Base-by-base conservation (phyloP, 495 filamentous ascomycete genomes). In the Parathielavia hyrcaniae region DNA sequence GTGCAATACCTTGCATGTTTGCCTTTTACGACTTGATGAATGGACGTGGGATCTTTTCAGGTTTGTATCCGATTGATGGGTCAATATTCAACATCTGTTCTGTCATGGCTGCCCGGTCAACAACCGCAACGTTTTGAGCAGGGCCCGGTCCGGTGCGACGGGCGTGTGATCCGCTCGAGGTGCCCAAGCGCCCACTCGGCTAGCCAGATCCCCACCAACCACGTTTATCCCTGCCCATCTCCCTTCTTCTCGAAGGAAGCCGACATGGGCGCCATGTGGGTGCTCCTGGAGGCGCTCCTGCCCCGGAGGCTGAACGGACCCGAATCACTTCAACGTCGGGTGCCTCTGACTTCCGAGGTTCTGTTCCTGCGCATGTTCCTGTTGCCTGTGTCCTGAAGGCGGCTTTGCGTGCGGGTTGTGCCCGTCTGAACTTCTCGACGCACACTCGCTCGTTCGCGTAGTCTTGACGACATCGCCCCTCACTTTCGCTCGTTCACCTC, bases 401-500 rank as follows among this genome's bases (percentile, higher is more conserved):
- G 51, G 30, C 43, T 41, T 2, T 52, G 20, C 11, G 34, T 5
- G 4, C 2, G 8, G 35, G 4, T 22, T 23, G 16, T 51, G 17
- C 2, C 16, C 49, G 13, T 40, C 49, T 23, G 35, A 39, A 53
- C 50, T 30, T 30, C 19, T 19, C 16, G 4, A 19, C 30, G 20
- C 34, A 20, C 48, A 20, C 22, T 57, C 41, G 48, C 32, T 16
- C 19, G 40, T 19, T 26, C 41, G 61, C 53, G 39, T 41, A 46
- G 63, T 65, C 62, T 69, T 61, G 67, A 67, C 57, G 64, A 69
- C 61, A 57, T 56, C 54, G 41, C 35, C 36, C 40, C 11, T 50
- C 48, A 26, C 20, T 38, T 20, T 39, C 30, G 22, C 61, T 55
- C 51, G 30, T 20, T 20, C 34, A 8, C 20, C 7, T 20, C 32